phyloP scores from a whole-genome alignment of 2,329 filamentous ascomycete genomes.

The Chrysoporthe deuterocubensis region DNA sequence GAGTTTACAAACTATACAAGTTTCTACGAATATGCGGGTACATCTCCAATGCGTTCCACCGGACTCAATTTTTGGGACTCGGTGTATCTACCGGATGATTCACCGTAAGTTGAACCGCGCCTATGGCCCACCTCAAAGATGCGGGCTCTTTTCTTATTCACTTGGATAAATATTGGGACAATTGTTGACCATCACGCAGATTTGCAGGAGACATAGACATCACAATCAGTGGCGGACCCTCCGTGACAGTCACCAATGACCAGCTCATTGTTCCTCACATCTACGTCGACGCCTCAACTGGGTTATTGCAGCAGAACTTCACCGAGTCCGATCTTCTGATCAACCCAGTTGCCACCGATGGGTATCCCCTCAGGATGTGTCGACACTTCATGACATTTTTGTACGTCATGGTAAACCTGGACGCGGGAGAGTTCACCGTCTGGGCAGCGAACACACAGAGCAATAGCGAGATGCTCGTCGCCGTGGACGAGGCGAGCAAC shows the following conservation, averaged over 20 bases:
- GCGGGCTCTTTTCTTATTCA: not conserved
- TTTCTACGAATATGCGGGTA: not conserved
- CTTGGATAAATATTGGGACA: too few species aligned
- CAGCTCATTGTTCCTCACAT: conserved; percentile 7
- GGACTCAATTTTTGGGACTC: conserved; percentile 13
- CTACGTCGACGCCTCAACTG: conserved; percentile 2
- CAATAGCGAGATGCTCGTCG: not conserved
- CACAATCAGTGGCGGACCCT: conserved; percentile 7
- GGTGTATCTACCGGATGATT: conserved; percentile 7
- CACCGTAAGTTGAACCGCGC: not conserved
- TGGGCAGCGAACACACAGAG: conserved; percentile 5
- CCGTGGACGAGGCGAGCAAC: not conserved
- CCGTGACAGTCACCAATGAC: conserved; percentile 11
- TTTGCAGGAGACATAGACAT: conserved; percentile 7
- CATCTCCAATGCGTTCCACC: not conserved
- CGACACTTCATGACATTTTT: not conserved
- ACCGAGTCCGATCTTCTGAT: conserved; percentile 7
- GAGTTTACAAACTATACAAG: conserved; percentile 1
- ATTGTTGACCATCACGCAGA: not conserved
- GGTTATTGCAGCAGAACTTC: not conserved
- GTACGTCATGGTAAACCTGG: not conserved
- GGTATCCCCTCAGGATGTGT: conserved; percentile 4
- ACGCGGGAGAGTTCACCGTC: not conserved
- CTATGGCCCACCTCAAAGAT: not conserved
- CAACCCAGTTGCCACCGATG: conserved; percentile 11